Base-by-base conservation (phyloP, 306 rosid species). In the Senna tora region DNA sequence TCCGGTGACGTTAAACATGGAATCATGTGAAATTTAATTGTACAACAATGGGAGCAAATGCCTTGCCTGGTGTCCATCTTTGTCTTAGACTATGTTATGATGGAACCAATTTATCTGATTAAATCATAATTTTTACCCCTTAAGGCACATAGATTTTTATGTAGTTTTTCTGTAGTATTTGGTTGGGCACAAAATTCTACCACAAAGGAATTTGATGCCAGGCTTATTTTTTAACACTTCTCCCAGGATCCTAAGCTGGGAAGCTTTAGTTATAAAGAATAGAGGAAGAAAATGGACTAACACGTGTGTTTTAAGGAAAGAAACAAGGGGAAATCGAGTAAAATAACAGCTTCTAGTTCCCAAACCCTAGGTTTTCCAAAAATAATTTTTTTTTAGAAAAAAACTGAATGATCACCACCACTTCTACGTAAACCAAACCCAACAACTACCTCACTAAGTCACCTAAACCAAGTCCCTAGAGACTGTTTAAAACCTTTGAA, bases 111-210 rank as follows among this genome's bases (percentile, higher is more conserved):
- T 17, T 39, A 62, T 39, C 21, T 62, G 50, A 39, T 62, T 10
- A 62, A 17, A 19, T 19, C 17, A 39, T 20, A 38, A 36, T 10
- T 39, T 36, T 62, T 19, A 39, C 17, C 33, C 7, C 47, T 61
- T 25, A 38, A 61, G 15, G 11, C 49, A 17, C 39, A 28, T 67
- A 22, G 74, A 63, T 74, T 77, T 34, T 69, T 58, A 50, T 49
- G 33, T 73, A 33, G 43, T 53, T 60, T 69, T 49, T 59, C 9
- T 67, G 43, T 52, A 14, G 51, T 67, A 43, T 36, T 36, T 4
- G 66, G 58, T 49, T 72, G 69, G 17, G 51, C 65, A 25, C 32
- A 47, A 38, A 8, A 57, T 53, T 76, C 52, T 28, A 42, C 74
- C 39, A 65, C 56, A 4, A 9, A 15, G 51, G 55, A 76, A 19